Evolutionary conservation across 345 rosid species (phyloP).

Genomic region (Barbarea vulgaris): DNA sequence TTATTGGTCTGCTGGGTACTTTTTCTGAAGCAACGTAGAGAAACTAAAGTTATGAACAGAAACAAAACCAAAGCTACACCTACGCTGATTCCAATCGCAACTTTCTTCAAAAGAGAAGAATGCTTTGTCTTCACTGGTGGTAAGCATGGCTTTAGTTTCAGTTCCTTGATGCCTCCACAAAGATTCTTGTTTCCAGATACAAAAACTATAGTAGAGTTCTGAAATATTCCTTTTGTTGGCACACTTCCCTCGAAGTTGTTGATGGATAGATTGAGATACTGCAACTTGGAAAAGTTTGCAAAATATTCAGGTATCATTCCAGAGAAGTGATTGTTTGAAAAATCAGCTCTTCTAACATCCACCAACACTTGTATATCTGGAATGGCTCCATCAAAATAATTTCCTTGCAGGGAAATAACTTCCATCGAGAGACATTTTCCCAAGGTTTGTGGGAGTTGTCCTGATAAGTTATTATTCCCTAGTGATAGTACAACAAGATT

Average conservation of each 20-base stretch:
- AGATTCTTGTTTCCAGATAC: constrained; percentile 7
- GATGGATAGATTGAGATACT: neutral
- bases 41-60: neutral
- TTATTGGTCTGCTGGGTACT: neutral
- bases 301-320: constrained; percentile 18
- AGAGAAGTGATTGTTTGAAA: neutral
- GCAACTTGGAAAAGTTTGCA: neutral
- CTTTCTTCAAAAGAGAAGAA: neutral
- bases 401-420: neutral
- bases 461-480: neutral
- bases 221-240: neutral
- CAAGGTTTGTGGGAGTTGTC: neutral
- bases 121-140: neutral
- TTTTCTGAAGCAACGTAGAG: neutral
- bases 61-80: neutral
- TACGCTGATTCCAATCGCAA: neutral
- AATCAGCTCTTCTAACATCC: neutral
- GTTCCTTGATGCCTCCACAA: neutral
- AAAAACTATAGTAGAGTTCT: neutral
- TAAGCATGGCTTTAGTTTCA: neutral
- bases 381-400: constrained; percentile 4
- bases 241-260: neutral
- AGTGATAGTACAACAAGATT: neutral
- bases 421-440: neutral
- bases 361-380: neutral